Evolutionary conservation across 768 basidiomycete species (phyloP).

Genomic region (Kwoniella mangroviensis): DNA sequence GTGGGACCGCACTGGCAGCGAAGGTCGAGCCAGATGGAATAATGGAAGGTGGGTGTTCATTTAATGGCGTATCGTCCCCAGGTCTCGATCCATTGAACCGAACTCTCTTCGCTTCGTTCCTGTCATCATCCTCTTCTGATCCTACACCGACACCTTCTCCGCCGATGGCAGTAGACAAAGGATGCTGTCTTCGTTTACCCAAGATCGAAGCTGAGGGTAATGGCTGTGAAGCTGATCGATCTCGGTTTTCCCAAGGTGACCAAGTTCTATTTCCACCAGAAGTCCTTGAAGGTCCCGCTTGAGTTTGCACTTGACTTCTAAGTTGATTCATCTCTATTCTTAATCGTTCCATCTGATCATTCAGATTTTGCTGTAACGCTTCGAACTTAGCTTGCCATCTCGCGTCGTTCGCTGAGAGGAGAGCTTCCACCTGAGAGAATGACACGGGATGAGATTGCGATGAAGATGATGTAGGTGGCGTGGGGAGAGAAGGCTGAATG

Average conservation of each 20-base stretch:
- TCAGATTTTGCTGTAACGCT: slow-evolving; percentile 9
- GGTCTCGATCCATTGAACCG: slow-evolving; percentile 22
- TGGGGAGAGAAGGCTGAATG: not conserved
- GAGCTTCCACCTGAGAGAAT: slow-evolving; percentile 11
- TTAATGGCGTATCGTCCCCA: slow-evolving; percentile 14
- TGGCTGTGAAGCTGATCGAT: slow-evolving; percentile 10
- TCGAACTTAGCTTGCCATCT: slow-evolving; percentile 21
- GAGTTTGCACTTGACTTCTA: not conserved
- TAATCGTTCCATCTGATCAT: slow-evolving; percentile 20
- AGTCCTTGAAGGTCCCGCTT: not conserved
- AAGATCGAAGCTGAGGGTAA: slow-evolving; percentile 1
- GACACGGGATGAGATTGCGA: slow-evolving; percentile 3
- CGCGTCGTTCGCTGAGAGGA: slow-evolving; percentile 16
- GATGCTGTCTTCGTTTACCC: slow-evolving; percentile 13
- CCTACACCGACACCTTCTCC: not conserved
- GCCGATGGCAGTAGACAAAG: not conserved
- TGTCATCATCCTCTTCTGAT: not conserved
- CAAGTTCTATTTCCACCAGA: slow-evolving; percentile 6
- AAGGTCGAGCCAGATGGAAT: not conserved
- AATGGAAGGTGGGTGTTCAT: slow-evolving; percentile 12
- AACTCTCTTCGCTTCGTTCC: slow-evolving; percentile 20
- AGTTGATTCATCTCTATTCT: slow-evolving; percentile 14
- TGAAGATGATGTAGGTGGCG: slow-evolving; percentile 10
- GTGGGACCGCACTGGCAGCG: not conserved
- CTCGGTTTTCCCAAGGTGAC: slow-evolving; percentile 15